Evolutionary conservation across 179 eudicot genomes (phyloP).

Genomic region (Camellia oleifera): DNA sequence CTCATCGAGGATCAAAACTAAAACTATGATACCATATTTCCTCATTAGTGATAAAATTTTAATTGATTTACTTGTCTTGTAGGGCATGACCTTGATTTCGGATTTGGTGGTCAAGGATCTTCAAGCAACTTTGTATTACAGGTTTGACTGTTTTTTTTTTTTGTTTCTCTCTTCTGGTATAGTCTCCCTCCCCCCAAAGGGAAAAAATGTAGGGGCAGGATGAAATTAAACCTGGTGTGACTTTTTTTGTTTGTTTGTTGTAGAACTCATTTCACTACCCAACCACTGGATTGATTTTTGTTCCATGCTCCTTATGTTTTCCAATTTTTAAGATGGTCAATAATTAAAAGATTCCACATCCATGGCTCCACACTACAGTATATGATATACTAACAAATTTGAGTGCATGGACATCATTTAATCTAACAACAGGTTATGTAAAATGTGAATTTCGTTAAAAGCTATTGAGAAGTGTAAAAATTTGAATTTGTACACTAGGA

Average conservation of each 20-base stretch:
- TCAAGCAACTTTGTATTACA: slow-evolving; percentile 26
- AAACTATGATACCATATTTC: background rate
- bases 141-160: slow-evolving; percentile 33
- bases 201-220: background rate
- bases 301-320: background rate
- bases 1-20: background rate
- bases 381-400: slow-evolving; percentile 3
- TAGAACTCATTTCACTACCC: background rate
- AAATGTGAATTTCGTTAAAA: background rate
- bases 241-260: background rate
- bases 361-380: background rate
- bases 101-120: slow-evolving; percentile 21
- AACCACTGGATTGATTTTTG: background rate
- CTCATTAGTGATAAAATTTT: slow-evolving; percentile 2
- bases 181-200: background rate
- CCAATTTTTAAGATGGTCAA: background rate
- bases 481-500: too few relatives aligned
- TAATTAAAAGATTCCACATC: background rate
- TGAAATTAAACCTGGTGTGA: background rate
- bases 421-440: background rate
- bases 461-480: too few relatives aligned
- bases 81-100: slow-evolving; percentile 31
- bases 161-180: background rate
- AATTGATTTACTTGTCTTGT: slow-evolving; percentile 13
- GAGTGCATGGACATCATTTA: background rate